Percentiles rank a stretch among this genome's conserved stretches.
Conservation (phyloP, 768 basidiomycete genomes). For the Vararia minispora region DNA sequence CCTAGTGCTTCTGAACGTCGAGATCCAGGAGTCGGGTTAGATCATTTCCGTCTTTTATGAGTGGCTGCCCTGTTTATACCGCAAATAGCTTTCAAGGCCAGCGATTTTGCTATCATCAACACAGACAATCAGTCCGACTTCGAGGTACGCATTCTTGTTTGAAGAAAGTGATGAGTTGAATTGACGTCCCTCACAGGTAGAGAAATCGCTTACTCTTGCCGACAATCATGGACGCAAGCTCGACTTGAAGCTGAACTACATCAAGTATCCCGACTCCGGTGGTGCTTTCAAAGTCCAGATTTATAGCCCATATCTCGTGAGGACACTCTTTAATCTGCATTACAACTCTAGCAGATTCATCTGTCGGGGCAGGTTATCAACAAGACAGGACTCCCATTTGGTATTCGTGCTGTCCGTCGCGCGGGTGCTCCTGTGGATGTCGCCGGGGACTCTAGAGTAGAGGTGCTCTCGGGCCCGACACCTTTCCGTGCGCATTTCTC, state of each 20-base stretch:
- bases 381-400: constrained; percentile 83
- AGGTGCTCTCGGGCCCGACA: constrained; percentile 36
- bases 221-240: constrained; percentile 58
- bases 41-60: neutral
- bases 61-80: neutral
- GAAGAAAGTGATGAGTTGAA: too few species aligned
- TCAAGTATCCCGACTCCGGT: constrained; percentile 76
- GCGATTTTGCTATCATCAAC: constrained; percentile 96
- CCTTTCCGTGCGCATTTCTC: constrained; percentile 48
- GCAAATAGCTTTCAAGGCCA: constrained; percentile 70
- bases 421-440: constrained; percentile 60
- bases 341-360: too few species aligned
- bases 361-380: too few species aligned
- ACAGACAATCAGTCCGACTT: constrained; percentile 88
- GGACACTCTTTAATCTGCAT: too few species aligned
- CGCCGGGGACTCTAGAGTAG: constrained; percentile 70
- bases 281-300: constrained; percentile 96
- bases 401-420: constrained; percentile 48
- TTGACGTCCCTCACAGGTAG: too few species aligned
- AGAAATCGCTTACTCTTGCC: constrained; percentile 56
- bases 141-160: too few species aligned
- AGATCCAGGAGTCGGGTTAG: constrained; percentile 81
- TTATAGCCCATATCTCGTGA: constrained; percentile 79
- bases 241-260: neutral
- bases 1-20: constrained; percentile 80